Evolutionary conservation across 164 flowering plant genomes (phyloP).

Genomic region (Stephania japonica): DNA sequence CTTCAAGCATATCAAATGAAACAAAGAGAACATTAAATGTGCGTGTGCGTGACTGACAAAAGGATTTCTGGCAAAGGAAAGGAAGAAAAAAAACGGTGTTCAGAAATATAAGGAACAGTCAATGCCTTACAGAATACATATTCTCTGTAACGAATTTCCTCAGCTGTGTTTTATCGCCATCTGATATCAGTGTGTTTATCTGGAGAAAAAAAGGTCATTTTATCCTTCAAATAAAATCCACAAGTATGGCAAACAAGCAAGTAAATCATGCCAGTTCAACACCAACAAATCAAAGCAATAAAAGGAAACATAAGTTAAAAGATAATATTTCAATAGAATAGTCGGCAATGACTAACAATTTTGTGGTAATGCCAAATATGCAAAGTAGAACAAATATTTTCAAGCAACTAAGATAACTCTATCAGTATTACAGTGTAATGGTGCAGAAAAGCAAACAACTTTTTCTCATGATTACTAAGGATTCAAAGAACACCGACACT

Average conservation of each 20-base stretch:
- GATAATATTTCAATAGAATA: neutral
- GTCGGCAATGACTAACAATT: neutral
- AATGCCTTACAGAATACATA: constrained; percentile 77
- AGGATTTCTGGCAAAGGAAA: neutral
- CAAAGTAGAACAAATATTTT: neutral
- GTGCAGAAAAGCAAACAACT: neutral
- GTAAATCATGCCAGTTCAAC: neutral
- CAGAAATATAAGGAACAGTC: neutral
- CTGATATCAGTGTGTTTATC: constrained; percentile 72
- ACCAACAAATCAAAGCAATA: neutral
- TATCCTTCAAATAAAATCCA: neutral
- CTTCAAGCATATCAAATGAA: constrained; percentile 28
- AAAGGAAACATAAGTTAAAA: neutral
- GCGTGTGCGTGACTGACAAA: neutral
- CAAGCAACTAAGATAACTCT: neutral
- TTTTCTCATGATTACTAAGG: neutral
- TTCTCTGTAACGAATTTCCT: constrained; percentile 86
- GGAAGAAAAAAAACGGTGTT: constrained; percentile 2
- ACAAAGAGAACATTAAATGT: neutral
- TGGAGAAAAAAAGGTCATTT: constrained; percentile 17
- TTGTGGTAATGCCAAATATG: neutral
- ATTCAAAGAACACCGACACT: neutral
- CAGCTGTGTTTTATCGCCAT: constrained; percentile 62
- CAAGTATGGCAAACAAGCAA: neutral
- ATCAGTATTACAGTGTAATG: neutral